Evolutionary conservation across 2,329 filamentous ascomycete genomes (phyloP).

Genomic region (Emergomyces pasteurianus): DNA sequence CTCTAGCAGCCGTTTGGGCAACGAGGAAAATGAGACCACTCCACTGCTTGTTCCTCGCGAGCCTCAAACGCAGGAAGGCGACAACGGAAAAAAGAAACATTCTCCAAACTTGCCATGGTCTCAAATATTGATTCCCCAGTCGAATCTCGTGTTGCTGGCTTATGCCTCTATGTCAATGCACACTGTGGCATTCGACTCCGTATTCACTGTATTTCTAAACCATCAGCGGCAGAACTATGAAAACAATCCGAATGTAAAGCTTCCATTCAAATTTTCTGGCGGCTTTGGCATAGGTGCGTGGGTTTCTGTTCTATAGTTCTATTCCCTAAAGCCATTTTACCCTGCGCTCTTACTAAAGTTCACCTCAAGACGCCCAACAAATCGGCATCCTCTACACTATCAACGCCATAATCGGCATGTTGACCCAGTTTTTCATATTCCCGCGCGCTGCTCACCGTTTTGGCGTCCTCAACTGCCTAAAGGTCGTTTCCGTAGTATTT

Average conservation of each 20-base stretch:
- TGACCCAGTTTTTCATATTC: constrained; percentile 79
- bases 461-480: constrained; percentile 64
- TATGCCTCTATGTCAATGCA: constrained; percentile 78
- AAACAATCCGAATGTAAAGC: constrained; percentile 43
- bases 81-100: constrained; percentile 22
- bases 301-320: not conserved
- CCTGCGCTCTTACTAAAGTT: not conserved
- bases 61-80: constrained; percentile 4
- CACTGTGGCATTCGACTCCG: constrained; percentile 72
- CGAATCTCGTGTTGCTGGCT: constrained; percentile 58
- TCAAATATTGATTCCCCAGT: constrained; percentile 64
- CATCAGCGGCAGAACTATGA: constrained; percentile 48
- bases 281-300: constrained; percentile 56
- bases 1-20: constrained; percentile 5
- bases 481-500: constrained; percentile 52
- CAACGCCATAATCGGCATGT: constrained; percentile 66
- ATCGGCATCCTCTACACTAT: constrained; percentile 80
- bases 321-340: not conserved
- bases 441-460: constrained; percentile 60
- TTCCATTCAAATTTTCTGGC: constrained; percentile 71
- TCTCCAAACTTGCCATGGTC: constrained; percentile 25
- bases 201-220: constrained; percentile 80
- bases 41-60: constrained; percentile 21
- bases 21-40: constrained; percentile 20
- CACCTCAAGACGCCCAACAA: constrained; percentile 46